Evolutionary conservation across 2,329 filamentous ascomycete genomes (phyloP), one percentile per base, ranked within the genome.

Genomic region (Leptographium lundbergii): DNA sequence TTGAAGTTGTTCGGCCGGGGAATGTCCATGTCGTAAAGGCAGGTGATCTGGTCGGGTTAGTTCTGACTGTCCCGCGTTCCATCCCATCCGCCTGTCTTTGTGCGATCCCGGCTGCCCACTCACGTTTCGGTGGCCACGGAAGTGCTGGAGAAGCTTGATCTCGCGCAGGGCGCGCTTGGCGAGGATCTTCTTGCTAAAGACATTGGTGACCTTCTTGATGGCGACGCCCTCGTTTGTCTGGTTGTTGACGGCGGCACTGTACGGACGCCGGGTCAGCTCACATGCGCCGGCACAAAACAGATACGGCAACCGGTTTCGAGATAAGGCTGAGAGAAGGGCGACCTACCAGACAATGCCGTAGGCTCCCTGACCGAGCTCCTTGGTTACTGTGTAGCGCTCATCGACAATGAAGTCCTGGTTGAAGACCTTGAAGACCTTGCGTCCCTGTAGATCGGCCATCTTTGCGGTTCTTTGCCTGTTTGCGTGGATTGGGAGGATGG

Each of bases 161-260:
- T 99, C 94, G 73, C 94, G 86, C 79, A 99, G 75, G 56, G 94
- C 94, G 70, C 94, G 89, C 85, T 99, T 99, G 68, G 94, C 94
- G 66, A 99, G 81, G 67, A 99, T 99, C 84, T 97, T 97, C 79
- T 99, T 99, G 82, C 91, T 96, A 76, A 99, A 99, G 68, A 99
- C 92, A 88, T 99, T 99, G 78, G 94, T 99, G 72, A 99, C 90
- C 77, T 99, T 99, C 77, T 99, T 99, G 80, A 99, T 94, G 68
- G 94, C 94, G 63, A 99, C 91, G 48, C 92, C 91, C 72, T 99
- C 94, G 69, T 85, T 87, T 36, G 88, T 95, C 73, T 91, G 85
- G 71, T 85, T 86, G 79, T 97, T 96, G 65, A 90, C 89, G 59
- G 94, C 94, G 61, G 94, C 92, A 74, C 91, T 96, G 71, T 14